These are phyloP conservation scores for Diaporthe humulicola DNA, from an alignment of 2,329 filamentous ascomycete species.

Conservation along the genomic window DNA sequence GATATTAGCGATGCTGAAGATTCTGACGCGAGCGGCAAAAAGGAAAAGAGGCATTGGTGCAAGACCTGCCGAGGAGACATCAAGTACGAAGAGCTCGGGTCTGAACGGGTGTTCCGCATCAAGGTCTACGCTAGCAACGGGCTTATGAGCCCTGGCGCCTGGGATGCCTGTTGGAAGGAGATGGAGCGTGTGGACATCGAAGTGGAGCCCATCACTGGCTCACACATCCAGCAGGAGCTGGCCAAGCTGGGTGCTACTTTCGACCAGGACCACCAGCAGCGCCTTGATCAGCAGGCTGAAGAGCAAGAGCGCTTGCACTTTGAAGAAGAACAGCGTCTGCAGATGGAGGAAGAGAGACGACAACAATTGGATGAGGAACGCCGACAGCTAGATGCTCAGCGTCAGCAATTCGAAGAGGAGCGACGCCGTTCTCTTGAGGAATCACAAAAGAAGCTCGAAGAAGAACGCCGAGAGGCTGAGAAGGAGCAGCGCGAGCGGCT, in stretches of 20 bases:
- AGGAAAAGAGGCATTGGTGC: slow-evolving; percentile 66
- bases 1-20: slow-evolving; percentile 52
- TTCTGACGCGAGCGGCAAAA: slow-evolving; percentile 30
- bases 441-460: slow-evolving; percentile 36
- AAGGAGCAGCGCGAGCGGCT: slow-evolving; percentile 36
- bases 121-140: slow-evolving; percentile 97
- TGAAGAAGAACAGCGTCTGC: slow-evolving; percentile 38
- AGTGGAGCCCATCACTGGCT: slow-evolving; percentile 79
- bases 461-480: slow-evolving; percentile 35
- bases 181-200: slow-evolving; percentile 99
- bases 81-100: slow-evolving; percentile 65
- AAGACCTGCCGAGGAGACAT: slow-evolving; percentile 68
- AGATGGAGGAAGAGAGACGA: slow-evolving; percentile 44
- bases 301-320: slow-evolving; percentile 47
- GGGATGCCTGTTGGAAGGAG: slow-evolving; percentile 94
- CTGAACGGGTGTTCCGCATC: slow-evolving; percentile 76
- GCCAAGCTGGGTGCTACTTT: slow-evolving; percentile 61
- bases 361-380: slow-evolving; percentile 38
- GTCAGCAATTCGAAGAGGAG: slow-evolving; percentile 39
- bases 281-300: slow-evolving; percentile 55
- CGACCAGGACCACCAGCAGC: slow-evolving; percentile 44
- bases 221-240: slow-evolving; percentile 70
- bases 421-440: slow-evolving; percentile 37
- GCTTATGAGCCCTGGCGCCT: slow-evolving; percentile 90
- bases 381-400: slow-evolving; percentile 35